Percentiles rank a stretch among this genome's conserved stretches.
Evolutionary conservation across 2,329 filamentous ascomycete genomes (phyloP).

Genomic region (Fusarium sororula): DNA sequence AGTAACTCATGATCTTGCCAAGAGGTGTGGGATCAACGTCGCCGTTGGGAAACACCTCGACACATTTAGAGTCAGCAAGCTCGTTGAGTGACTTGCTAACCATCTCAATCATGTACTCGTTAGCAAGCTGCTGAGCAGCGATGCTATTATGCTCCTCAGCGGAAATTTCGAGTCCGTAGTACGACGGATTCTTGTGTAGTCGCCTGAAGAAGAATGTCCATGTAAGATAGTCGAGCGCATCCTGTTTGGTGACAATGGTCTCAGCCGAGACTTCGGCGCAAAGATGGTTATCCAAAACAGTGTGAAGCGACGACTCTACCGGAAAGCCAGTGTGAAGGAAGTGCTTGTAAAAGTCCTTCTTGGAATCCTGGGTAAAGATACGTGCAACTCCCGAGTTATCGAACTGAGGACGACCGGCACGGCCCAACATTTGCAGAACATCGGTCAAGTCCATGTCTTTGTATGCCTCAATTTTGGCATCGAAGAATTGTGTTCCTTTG

Average conservation of each 20-base stretch:
- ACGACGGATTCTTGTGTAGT: conserved; percentile 97
- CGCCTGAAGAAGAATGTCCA: conserved; percentile 99
- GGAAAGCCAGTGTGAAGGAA: conserved; percentile 98
- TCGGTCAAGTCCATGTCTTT: conserved; percentile 99
- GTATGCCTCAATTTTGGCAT: conserved; percentile 97
- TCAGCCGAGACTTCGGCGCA: conserved; percentile 93
- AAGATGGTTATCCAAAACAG: conserved; percentile 96
- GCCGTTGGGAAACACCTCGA: conserved; percentile 83
- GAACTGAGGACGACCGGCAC: conserved; percentile 95
- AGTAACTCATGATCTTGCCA: conserved; percentile 99
- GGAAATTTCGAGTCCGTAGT: conserved; percentile 94
- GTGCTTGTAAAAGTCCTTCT: conserved; percentile 99
- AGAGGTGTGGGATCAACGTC: conserved; percentile 90
- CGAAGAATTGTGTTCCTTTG: conserved; percentile 97
- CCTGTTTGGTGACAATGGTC: conserved; percentile 93
- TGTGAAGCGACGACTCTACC: conserved; percentile 95
- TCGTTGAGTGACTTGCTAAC: conserved; percentile 87
- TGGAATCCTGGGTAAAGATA: conserved; percentile 96
- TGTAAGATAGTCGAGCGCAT: conserved; percentile 95
- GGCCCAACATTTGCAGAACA: conserved; percentile 96
- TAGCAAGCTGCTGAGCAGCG: conserved; percentile 84
- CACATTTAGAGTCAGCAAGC: conserved; percentile 84
- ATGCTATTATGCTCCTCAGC: conserved; percentile 92
- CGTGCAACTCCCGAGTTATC: conserved; percentile 94
- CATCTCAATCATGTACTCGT: conserved; percentile 93